phyloP scores from a whole-genome alignment of 2,329 filamentous ascomycete genomes.

The Penicillium sp. region DNA sequence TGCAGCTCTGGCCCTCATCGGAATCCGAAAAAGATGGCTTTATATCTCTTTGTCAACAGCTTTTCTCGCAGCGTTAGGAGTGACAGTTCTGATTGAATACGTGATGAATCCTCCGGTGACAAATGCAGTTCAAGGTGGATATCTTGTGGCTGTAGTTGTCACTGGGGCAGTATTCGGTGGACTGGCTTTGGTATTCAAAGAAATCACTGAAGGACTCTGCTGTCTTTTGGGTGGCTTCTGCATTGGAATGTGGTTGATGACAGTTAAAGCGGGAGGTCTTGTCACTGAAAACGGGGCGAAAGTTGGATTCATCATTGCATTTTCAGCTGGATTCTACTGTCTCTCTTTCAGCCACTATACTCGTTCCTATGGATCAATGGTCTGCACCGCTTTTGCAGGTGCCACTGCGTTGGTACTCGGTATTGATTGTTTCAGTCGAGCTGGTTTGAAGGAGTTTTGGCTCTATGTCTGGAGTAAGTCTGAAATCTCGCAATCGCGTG shows the following conservation, averaged over 20 bases:
- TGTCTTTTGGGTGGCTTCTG: conserved; percentile 87
- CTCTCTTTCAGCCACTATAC: conserved; percentile 80
- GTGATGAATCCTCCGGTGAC: conserved; percentile 80
- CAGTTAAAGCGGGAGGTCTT: conserved; percentile 75
- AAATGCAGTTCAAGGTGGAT: conserved; percentile 79
- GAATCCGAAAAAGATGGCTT: conserved; percentile 77
- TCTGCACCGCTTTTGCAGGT: conserved; percentile 77
- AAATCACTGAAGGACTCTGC: conserved; percentile 82
- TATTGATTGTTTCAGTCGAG: conserved; percentile 85
- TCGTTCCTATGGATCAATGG: conserved; percentile 76
- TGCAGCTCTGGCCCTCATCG: conserved; percentile 71
- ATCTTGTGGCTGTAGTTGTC: conserved; percentile 76
- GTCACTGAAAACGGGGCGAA: conserved; percentile 66
- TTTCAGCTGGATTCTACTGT: conserved; percentile 70
- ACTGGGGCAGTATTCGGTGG: conserved; percentile 76
- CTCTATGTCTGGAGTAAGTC: conserved; percentile 78
- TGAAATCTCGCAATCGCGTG: background rate
- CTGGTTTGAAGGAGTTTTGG: conserved; percentile 97
- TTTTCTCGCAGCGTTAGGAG: conserved; percentile 72
- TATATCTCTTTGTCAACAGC: conserved; percentile 81
- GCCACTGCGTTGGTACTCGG: conserved; percentile 79
- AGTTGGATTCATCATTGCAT: conserved; percentile 73
- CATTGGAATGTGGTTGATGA: conserved; percentile 87
- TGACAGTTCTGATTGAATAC: conserved; percentile 83
- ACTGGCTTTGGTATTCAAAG: conserved; percentile 75